Evolutionary conservation across 352 stramenopile species (phyloP).

Genomic region (Phytophthora colocasiae): DNA sequence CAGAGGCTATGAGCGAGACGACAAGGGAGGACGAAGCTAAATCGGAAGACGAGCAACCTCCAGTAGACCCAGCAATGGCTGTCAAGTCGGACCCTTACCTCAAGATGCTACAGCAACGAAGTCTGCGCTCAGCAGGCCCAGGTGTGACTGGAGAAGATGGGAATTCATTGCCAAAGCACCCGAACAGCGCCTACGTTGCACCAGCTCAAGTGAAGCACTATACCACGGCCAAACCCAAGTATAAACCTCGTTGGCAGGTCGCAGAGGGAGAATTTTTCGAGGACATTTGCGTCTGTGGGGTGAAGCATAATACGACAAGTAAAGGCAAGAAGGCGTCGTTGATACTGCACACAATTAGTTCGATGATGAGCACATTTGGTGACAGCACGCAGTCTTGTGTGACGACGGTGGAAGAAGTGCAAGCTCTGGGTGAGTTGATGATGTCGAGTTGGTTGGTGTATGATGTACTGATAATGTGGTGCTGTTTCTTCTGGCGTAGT

Average conservation of each 20-base stretch:
- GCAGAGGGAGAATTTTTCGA: constrained; percentile 80
- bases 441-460: background rate
- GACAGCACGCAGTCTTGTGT: constrained; percentile 66
- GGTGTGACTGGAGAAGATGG: constrained; percentile 3
- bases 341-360: constrained; percentile 68
- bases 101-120: constrained; percentile 82
- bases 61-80: constrained; percentile 24
- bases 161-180: constrained; percentile 31
- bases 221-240: constrained; percentile 40
- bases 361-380: constrained; percentile 89
- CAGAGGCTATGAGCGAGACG: constrained; percentile 9
- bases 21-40: constrained; percentile 7
- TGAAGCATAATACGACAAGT: constrained; percentile 51
- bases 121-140: constrained; percentile 35
- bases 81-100: constrained; percentile 76
- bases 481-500: constrained; percentile 40
- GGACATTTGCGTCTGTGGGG: constrained; percentile 60
- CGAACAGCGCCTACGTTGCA: constrained; percentile 71
- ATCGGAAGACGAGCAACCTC: constrained; percentile 14
- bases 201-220: constrained; percentile 60
- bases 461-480: constrained; percentile 5
- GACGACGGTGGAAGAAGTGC: constrained; percentile 64
- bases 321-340: constrained; percentile 49
- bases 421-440: constrained; percentile 47
- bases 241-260: constrained; percentile 72